Evolutionary conservation across 2,329 filamentous ascomycete species (phyloP), one percentile per base, ranked within the genome.

Genomic region (Phaeomoniella chlamydospora): DNA sequence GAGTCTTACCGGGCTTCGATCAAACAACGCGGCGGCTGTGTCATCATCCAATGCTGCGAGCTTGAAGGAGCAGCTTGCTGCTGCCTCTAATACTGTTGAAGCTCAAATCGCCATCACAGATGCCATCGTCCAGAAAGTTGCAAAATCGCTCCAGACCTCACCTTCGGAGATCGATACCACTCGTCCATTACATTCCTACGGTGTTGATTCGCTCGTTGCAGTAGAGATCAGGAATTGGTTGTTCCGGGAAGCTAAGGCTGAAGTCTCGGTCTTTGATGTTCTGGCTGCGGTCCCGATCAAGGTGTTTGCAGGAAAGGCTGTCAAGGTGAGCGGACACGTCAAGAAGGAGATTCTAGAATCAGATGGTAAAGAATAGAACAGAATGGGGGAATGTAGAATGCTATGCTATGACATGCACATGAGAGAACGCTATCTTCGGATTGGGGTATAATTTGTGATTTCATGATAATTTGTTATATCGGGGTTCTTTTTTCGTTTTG

Each of bases 161-260:
- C 37, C 37, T 15, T 48, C 43, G 13, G 46, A 49, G 3, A 41
- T 50, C 9, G 43, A 45, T 18, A 38, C 38, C 3, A 40, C 38
- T 14, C 43, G 37, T 29, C 39, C 45, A 1, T 30, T 54, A 14
- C 29, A 37, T 18, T 17, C 35, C 3, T 52, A 35, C 39, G 35
- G 46, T 41, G 2, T 38, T 49, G 52, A 55, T 33, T 54, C 51
- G 1, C 41, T 55, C 10, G 44, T 50, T 26, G 48, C 47, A 1
- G 46, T 54, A 15, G 50, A 55, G 35, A 35, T 55, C 9, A 42
- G 46, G 12, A 46, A 44, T 16, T 53, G 51, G 50, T 43, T 48
- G 34, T 37, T 42, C 1, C 39, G 45, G 5, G 44, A 51, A 35
- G 29, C 48, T 22, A 47, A 55, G 42, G 47, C 47, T 13, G 50